Conservation (phyloP, 2,329 filamentous ascomycete species). For the Colletotrichum aenigma region DNA sequence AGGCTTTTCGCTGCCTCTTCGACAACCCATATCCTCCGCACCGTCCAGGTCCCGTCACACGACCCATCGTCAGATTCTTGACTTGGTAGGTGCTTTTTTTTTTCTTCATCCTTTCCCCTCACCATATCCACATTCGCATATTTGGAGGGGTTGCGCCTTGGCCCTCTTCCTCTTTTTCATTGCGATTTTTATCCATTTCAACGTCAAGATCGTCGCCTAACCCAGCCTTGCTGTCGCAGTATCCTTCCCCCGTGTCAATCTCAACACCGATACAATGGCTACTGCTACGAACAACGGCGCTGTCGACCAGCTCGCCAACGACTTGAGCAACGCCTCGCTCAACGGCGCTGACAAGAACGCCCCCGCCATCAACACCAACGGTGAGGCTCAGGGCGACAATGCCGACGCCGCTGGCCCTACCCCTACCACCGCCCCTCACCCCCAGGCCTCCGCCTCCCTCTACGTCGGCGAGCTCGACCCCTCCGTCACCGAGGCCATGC, state of each 20-base stretch:
- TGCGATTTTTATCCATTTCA: neutral
- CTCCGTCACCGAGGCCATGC: slow-evolving; percentile 98
- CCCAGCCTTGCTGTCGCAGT: slow-evolving; percentile 3
- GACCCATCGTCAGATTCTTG: slow-evolving; percentile 17
- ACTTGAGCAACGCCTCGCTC: slow-evolving; percentile 74
- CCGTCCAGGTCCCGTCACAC: slow-evolving; percentile 4
- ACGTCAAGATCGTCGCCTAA: neutral
- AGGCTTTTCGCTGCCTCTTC: slow-evolving; percentile 5
- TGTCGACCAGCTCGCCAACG: slow-evolving; percentile 82
- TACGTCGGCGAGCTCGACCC: slow-evolving; percentile 99
- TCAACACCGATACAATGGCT: slow-evolving; percentile 58
- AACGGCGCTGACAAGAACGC: slow-evolving; percentile 70
- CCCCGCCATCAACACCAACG: slow-evolving; percentile 75
- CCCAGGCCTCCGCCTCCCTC: slow-evolving; percentile 94
- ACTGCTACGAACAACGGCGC: slow-evolving; percentile 61
- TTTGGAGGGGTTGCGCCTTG: neutral
- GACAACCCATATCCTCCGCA: slow-evolving; percentile 1
- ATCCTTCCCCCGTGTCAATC: slow-evolving; percentile 14
- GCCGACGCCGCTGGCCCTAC: slow-evolving; percentile 70
- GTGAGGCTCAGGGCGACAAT: slow-evolving; percentile 60
- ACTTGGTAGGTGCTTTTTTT: slow-evolving; percentile 13
- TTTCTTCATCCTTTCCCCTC: neutral
- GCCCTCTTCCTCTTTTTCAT: neutral
- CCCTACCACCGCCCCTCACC: slow-evolving; percentile 75
- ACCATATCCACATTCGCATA: neutral